phyloP scores from a whole-genome alignment of 495 filamentous ascomycete genomes.

The Penicillium goetzii region DNA sequence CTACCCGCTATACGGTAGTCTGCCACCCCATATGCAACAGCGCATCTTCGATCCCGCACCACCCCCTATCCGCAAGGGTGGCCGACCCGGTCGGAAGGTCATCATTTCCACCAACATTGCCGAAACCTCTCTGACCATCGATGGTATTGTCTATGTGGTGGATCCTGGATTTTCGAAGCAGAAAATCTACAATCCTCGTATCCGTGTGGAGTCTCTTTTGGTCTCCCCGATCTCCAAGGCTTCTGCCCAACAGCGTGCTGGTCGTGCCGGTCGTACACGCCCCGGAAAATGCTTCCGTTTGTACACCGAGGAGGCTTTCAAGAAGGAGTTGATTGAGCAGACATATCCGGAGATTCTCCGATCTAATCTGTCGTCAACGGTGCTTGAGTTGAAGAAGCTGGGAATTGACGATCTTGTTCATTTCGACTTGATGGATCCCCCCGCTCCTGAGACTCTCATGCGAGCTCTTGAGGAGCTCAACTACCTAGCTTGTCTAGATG shows the following conservation, averaged over 20 bases:
- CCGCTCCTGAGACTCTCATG: constrained; percentile 98
- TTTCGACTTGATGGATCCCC: constrained; percentile 98
- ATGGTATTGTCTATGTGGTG: constrained; percentile 98
- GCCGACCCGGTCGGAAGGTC: constrained; percentile 87
- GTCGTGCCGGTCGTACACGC: constrained; percentile 96
- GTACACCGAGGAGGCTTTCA: constrained; percentile 95
- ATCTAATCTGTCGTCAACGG: constrained; percentile 91
- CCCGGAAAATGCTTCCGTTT: constrained; percentile 97
- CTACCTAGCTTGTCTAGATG: constrained; percentile 94
- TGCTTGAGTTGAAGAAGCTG: constrained; percentile 96
- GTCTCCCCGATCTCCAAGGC: constrained; percentile 98
- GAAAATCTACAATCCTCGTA: constrained; percentile 97
- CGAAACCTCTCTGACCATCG: constrained; percentile 95
- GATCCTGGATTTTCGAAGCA: constrained; percentile 99
- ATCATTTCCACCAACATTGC: constrained; percentile 98
- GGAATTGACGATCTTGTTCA: constrained; percentile 96
- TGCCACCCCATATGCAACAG: constrained; percentile 92
- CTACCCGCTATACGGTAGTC: constrained; percentile 91
- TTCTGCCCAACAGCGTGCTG: constrained; percentile 96
- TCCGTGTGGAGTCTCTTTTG: constrained; percentile 92
- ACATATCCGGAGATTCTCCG: constrained; percentile 95
- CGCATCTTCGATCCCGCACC: constrained; percentile 92
- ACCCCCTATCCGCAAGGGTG: constrained; percentile 68
- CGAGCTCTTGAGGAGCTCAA: constrained; percentile 97
- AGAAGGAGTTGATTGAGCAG: constrained; percentile 96